Conservation (phyloP, 345 rosid species). For the Pugionium cornutum region DNA sequence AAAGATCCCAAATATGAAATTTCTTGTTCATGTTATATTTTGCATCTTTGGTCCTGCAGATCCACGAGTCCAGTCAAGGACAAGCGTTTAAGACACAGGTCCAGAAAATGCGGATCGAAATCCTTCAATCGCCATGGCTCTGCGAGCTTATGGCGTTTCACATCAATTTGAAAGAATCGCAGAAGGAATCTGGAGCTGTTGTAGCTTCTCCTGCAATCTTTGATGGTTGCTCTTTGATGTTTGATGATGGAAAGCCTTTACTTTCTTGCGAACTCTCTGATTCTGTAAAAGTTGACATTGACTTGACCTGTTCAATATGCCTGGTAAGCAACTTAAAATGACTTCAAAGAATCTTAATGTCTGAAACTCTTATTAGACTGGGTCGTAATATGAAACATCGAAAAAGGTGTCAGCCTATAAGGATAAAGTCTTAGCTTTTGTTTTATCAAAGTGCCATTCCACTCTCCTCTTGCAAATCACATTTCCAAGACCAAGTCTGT, state of each 20-base stretch:
- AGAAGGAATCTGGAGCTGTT: conserved; percentile 40
- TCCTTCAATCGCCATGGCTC: conserved; percentile 94
- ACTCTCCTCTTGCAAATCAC: conserved; percentile 25
- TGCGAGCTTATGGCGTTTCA: conserved; percentile 93
- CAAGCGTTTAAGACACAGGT: conserved; percentile 86
- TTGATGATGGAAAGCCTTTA: conserved; percentile 68
- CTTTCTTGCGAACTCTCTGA: conserved; percentile 76
- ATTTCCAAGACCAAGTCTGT: conserved; percentile 28
- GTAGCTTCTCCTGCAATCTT: conserved; percentile 48
- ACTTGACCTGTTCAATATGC: conserved; percentile 91
- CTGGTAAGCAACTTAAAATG: conserved; percentile 58
- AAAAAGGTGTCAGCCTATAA: conserved; percentile 28
- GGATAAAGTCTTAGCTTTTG: conserved; percentile 24
- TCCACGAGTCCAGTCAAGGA: conserved; percentile 92
- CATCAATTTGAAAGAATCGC: conserved; percentile 69
- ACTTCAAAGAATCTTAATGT: conserved; percentile 26
- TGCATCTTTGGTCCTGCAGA: conserved; percentile 43
- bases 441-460: conserved; percentile 36
- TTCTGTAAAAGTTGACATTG: conserved; percentile 74
- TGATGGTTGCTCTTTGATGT: conserved; percentile 60
- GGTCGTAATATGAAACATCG: conserved; percentile 19
- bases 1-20: conserved; percentile 5
- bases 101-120: conserved; percentile 81
- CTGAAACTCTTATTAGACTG: conserved; percentile 28
- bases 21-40: background rate